Base-by-base conservation (phyloP, 2,329 filamentous ascomycete genomes). In the Phoma sp. region DNA sequence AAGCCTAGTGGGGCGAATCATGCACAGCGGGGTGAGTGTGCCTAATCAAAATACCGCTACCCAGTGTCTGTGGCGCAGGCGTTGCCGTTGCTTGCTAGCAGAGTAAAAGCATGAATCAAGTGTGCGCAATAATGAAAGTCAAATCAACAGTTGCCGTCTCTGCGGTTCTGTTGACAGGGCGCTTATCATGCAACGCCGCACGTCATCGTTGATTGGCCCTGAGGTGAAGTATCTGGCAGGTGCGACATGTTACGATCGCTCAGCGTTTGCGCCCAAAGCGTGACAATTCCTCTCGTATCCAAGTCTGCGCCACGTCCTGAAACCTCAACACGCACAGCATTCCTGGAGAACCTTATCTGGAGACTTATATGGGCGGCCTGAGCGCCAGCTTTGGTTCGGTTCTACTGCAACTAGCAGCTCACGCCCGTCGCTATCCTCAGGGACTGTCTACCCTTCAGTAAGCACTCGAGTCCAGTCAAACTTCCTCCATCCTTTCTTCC, bases 401-500 rank as follows among this genome's bases (percentile, higher is more conserved):
- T 22, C 41, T 17, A 19, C 25, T n/a, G 12, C 3, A 33, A n/a
- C 27, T 43, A 21, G 5, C 9, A 12, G 32, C 24, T 19, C 35
- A 27, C 21, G 9, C 37, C 10, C 35, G 7, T 33, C 5, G 21
- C 5, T 10, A 17, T 55, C 46, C 37, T 43, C 29, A 27, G 17
- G 17, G 17, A 17, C 17, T 17, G 17, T 17, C 46, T 55, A 62
- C 39, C 74, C 80, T 64, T 85, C 84, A 35, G 82, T 77, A 61
- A 89, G 74, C 27, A 87, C 80, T 63, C 83, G 84, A 25, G 87
- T 89, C 88, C 95, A 99, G 80, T 99, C 95, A 79, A 95, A 97
- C 77, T 92, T 92, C 64, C 85, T 85, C 95, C 95, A 99, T 40
- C 85, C 82, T 79, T 88, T 94, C 79, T 85, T 88, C 70, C 96